These are phyloP conservation scores for Salinomyces thailandicus DNA, from an alignment of 2,329 filamentous ascomycete species.

Conservation along the genomic window DNA sequence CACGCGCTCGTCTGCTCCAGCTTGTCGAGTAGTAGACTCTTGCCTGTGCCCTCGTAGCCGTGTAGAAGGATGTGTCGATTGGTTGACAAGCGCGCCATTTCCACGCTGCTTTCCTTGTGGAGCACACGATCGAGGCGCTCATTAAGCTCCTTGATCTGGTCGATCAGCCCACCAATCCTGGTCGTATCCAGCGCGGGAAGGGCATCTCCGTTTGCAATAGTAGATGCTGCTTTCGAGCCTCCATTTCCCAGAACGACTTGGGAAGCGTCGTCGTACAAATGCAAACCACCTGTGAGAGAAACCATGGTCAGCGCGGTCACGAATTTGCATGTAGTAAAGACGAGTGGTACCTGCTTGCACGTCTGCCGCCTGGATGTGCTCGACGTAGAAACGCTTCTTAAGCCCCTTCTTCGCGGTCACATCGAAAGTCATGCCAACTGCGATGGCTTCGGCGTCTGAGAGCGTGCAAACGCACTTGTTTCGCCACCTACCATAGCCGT, in stretches of 20 bases:
- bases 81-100: neutral
- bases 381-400: conserved; percentile 52
- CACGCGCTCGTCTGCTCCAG: conserved; percentile 54
- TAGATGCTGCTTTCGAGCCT: too few relatives aligned
- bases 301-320: too few relatives aligned
- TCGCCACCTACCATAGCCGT: conserved; percentile 27
- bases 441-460: conserved; percentile 57
- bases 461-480: conserved; percentile 11
- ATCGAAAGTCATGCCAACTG: conserved; percentile 61
- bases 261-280: conserved; percentile 7
- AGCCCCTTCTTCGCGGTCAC: conserved; percentile 46
- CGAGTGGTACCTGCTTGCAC: neutral
- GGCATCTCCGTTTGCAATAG: neutral
- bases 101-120: conserved; percentile 1
- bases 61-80: conserved; percentile 58
- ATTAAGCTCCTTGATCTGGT: conserved; percentile 57
- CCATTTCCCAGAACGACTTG: too few relatives aligned
- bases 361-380: conserved; percentile 37
- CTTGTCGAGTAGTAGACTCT: conserved; percentile 60
- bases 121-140: conserved; percentile 41
- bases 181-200: conserved; percentile 23
- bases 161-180: conserved; percentile 57
- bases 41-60: conserved; percentile 76
- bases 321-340: neutral
- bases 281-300: neutral